Conservation (phyloP, 2,329 filamentous ascomycete species). For the Colletotrichum shisoi region DNA sequence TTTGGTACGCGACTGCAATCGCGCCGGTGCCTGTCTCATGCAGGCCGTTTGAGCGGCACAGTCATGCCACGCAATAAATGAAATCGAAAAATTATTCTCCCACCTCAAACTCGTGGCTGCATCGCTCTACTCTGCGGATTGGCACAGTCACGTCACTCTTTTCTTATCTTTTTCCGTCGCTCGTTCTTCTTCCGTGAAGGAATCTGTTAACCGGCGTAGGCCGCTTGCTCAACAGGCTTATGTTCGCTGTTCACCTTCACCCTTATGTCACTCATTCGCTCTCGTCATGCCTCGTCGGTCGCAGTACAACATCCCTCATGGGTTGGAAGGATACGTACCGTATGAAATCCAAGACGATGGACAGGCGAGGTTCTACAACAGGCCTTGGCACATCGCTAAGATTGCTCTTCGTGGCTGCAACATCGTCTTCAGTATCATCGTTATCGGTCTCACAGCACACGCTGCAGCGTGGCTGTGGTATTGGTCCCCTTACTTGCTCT, state of each 20-base stretch:
- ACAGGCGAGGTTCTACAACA: conserved; percentile 31
- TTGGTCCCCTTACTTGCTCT: not conserved
- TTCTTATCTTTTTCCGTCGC: not conserved
- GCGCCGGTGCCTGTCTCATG: conserved; percentile 14
- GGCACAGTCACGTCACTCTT: not conserved
- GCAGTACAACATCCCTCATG: conserved; percentile 14
- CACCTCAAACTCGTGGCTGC: not conserved
- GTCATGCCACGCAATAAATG: conserved; percentile 25
- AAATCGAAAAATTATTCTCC: conserved; percentile 14
- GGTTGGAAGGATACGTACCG: conserved; percentile 28
- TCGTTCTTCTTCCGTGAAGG: not conserved
- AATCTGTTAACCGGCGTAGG: too few relatives aligned
- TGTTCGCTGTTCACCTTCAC: not conserved
- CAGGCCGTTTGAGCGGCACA: conserved; percentile 25
- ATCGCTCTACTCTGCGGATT: conserved; percentile 9
- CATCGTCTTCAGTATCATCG: conserved; percentile 43
- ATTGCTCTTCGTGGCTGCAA: conserved; percentile 44
- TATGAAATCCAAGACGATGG: conserved; percentile 17
- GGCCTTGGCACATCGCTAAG: conserved; percentile 46
- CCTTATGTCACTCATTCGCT: not conserved
- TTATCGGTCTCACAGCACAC: conserved; percentile 30
- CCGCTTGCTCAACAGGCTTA: not conserved
- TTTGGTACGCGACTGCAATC: conserved; percentile 4
- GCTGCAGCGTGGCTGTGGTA: not conserved
- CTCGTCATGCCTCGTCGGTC: conserved; percentile 8